phyloP scores from a whole-genome alignment of 805 yeast genomes.

The Kuraishia piskuri region DNA sequence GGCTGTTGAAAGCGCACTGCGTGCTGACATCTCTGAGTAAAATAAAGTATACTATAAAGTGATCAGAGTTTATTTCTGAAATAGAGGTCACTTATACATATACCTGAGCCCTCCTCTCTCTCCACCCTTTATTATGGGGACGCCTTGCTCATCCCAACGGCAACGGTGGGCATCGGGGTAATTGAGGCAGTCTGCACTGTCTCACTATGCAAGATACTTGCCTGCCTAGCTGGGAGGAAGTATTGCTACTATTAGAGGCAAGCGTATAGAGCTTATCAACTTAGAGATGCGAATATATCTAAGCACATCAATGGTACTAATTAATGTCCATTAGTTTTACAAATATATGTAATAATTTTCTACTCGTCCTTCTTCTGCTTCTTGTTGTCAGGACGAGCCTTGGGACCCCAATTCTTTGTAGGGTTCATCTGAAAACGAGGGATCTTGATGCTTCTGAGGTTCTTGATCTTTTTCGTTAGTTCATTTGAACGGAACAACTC shows the following conservation, averaged over 20 bases:
- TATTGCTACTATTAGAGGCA: no score
- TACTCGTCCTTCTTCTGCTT: not conserved
- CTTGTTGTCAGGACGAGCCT: slow-evolving; percentile 53
- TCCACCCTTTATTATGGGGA: no score
- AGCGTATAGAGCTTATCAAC: no score
- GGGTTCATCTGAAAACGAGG: slow-evolving; percentile 92
- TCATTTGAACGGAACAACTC: slow-evolving; percentile 57
- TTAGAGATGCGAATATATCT: not conserved
- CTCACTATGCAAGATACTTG: no score
- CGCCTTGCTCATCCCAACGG: no score
- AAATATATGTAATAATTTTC: no score
- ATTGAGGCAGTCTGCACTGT: not conserved
- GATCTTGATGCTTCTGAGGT: slow-evolving; percentile 65
- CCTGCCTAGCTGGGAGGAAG: no score
- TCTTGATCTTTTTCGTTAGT: slow-evolving; percentile 46
- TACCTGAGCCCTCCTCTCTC: no score
- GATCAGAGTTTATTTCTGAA: no score
- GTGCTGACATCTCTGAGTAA: not conserved
- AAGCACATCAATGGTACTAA: not conserved
- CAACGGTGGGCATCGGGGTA: not conserved
- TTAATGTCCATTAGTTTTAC: no score
- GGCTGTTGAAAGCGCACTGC: not conserved
- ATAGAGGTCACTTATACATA: no score
- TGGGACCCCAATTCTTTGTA: slow-evolving; percentile 95
- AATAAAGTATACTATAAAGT: no score